Evolutionary conservation across 2,329 filamentous ascomycete species (phyloP).

Genomic region (Pseudopyrenochaeta lycopersici): DNA sequence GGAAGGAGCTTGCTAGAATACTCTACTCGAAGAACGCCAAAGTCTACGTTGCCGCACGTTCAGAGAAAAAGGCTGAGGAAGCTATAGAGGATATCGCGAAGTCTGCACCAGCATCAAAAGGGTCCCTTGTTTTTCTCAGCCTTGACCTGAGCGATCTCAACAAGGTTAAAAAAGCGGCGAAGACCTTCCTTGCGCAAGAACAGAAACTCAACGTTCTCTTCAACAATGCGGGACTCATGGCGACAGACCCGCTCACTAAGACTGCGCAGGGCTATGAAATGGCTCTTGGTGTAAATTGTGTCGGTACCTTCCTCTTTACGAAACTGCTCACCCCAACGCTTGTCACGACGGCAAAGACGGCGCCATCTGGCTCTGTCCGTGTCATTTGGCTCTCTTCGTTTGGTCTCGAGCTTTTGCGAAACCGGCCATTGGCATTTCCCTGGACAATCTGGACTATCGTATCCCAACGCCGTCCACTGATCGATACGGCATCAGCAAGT

Average conservation of each 20-base stretch:
- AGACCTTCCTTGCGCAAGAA: constrained; percentile 48
- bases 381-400: constrained; percentile 40
- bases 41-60: constrained; percentile 63
- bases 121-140: not conserved
- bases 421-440: too few relatives aligned
- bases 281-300: constrained; percentile 50
- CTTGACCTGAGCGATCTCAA: not conserved
- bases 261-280: constrained; percentile 25
- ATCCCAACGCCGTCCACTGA: too few relatives aligned
- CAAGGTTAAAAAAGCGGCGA: constrained; percentile 28
- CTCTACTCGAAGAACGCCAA: constrained; percentile 63
- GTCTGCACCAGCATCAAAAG: not conserved
- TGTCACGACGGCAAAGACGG: constrained; percentile 26
- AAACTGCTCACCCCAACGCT: constrained; percentile 32
- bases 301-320: constrained; percentile 51
- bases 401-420: too few relatives aligned
- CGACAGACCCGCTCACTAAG: constrained; percentile 19
- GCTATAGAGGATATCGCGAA: not conserved
- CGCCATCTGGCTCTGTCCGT: constrained; percentile 36
- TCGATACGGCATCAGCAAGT: constrained; percentile 21
- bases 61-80: not conserved
- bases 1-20: constrained; percentile 60
- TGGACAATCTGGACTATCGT: too few relatives aligned
- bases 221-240: constrained; percentile 44
- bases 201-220: constrained; percentile 51